Evolutionary conservation across 1,139 yeast species (phyloP).

Genomic region (Komagataea norvegica): DNA sequence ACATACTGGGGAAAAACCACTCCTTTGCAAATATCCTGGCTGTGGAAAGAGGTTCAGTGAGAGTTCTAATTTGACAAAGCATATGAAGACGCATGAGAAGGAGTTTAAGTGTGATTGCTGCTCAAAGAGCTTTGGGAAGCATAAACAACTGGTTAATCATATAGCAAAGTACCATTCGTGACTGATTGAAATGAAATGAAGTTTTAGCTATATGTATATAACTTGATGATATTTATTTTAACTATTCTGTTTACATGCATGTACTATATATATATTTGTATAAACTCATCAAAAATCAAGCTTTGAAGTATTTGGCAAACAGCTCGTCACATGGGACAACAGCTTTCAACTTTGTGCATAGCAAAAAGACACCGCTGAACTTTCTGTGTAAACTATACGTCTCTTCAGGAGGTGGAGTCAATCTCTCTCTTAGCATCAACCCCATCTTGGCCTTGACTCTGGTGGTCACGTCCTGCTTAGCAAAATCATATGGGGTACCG

Average conservation of each 20-base stretch:
- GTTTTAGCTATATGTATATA: neutral
- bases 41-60: slow-evolving; percentile 87
- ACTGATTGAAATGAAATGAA: neutral
- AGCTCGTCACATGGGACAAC: slow-evolving; percentile 76
- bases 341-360: slow-evolving; percentile 84
- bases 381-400: slow-evolving; percentile 93
- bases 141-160: slow-evolving; percentile 40
- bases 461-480: slow-evolving; percentile 85
- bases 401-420: slow-evolving; percentile 98
- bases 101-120: slow-evolving; percentile 48
- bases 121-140: slow-evolving; percentile 45
- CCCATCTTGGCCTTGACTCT: slow-evolving; percentile 83
- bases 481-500: slow-evolving; percentile 62
- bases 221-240: neutral
- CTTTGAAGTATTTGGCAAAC: slow-evolving; percentile 48
- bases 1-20: slow-evolving; percentile 92
- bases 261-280: neutral
- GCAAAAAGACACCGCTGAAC: slow-evolving; percentile 85
- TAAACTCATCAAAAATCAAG: neutral
- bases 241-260: slow-evolving; percentile 1
- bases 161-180: slow-evolving; percentile 27
- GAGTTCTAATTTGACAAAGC: slow-evolving; percentile 83
- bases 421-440: slow-evolving; percentile 83
- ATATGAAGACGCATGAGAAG: slow-evolving; percentile 64
- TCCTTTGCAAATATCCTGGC: slow-evolving; percentile 70